Percentiles rank a stretch among this genome's conserved stretches.
Conservation (phyloP, 2,329 filamentous ascomycete species). For the Gaeumannomyces sp. region DNA sequence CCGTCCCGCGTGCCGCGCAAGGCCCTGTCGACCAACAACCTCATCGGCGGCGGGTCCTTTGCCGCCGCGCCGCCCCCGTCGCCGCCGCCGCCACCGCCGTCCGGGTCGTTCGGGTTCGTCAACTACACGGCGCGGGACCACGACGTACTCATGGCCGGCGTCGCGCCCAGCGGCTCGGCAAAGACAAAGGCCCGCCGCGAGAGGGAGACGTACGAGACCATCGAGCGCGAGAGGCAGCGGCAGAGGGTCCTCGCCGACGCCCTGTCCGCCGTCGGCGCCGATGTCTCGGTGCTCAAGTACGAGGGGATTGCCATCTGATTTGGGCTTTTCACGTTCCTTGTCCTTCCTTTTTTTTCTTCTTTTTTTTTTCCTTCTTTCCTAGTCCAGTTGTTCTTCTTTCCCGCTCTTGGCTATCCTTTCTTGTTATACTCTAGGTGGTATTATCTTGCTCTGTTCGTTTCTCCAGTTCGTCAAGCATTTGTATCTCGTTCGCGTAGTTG, state of each 20-base stretch:
- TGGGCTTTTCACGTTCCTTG: background rate
- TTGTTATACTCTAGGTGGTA: background rate
- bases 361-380: constrained; percentile 8
- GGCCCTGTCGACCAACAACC: background rate
- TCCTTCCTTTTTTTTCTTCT: constrained; percentile 3
- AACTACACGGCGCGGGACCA: constrained; percentile 85
- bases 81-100: constrained; percentile 9
- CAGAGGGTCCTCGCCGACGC: constrained; percentile 64
- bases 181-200: constrained; percentile 95
- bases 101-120: constrained; percentile 58
- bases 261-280: constrained; percentile 64
- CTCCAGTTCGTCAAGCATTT: background rate
- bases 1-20: background rate
- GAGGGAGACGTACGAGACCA: constrained; percentile 68
- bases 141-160: constrained; percentile 73
- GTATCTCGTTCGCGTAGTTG: no score
- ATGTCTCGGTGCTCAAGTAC: constrained; percentile 39
- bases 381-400: background rate
- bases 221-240: constrained; percentile 53
- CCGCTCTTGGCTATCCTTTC: background rate
- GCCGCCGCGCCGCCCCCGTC: constrained; percentile 21
- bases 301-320: constrained; percentile 8
- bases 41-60: background rate
- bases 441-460: background rate
- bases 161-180: constrained; percentile 82